Conservation (phyloP, 805 yeast genomes). For the Nadsonia fulvescens region DNA sequence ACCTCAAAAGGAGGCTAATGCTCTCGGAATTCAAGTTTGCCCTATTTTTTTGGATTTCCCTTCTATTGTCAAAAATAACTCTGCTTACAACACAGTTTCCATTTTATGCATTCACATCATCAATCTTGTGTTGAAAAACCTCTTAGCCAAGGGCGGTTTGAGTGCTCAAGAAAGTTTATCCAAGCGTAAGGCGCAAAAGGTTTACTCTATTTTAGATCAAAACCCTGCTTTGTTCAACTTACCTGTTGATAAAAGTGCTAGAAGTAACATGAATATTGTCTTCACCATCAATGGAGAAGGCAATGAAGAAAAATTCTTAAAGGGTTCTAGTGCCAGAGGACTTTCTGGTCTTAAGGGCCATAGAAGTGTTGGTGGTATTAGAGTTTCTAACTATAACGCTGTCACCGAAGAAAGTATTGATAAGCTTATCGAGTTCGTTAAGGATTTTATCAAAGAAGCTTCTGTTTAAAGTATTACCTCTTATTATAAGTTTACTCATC, state of each 20-base stretch:
- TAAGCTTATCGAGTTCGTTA: slow-evolving; percentile 35
- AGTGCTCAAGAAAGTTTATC: slow-evolving; percentile 39
- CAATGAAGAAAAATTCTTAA: slow-evolving; percentile 50
- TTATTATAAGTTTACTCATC: too few species aligned
- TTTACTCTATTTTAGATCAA: slow-evolving; percentile 50
- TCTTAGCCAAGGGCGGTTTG: slow-evolving; percentile 59
- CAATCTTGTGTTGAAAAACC: slow-evolving; percentile 51
- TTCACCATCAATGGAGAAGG: slow-evolving; percentile 52
- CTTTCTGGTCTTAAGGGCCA: slow-evolving; percentile 84
- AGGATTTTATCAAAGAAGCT: slow-evolving; percentile 39
- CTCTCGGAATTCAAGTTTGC: slow-evolving; percentile 50
- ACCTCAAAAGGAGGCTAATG: slow-evolving; percentile 35
- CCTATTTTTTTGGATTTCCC: slow-evolving; percentile 87
- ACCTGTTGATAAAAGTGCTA: slow-evolving; percentile 42
- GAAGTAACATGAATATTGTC: slow-evolving; percentile 88
- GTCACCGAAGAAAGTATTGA: slow-evolving; percentile 45
- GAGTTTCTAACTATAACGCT: slow-evolving; percentile 87
- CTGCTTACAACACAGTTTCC: slow-evolving; percentile 92
- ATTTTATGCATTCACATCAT: slow-evolving; percentile 80
- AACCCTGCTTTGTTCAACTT: slow-evolving; percentile 46
- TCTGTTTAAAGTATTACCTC: too few species aligned
- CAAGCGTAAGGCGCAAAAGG: slow-evolving; percentile 36
- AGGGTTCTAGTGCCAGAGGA: slow-evolving; percentile 39
- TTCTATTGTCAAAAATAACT: slow-evolving; percentile 69
- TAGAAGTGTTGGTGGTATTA: slow-evolving; percentile 91